Evolutionary conservation across 129 eudicot genomes (phyloP).

Genomic region (Saussurea involucrata): DNA sequence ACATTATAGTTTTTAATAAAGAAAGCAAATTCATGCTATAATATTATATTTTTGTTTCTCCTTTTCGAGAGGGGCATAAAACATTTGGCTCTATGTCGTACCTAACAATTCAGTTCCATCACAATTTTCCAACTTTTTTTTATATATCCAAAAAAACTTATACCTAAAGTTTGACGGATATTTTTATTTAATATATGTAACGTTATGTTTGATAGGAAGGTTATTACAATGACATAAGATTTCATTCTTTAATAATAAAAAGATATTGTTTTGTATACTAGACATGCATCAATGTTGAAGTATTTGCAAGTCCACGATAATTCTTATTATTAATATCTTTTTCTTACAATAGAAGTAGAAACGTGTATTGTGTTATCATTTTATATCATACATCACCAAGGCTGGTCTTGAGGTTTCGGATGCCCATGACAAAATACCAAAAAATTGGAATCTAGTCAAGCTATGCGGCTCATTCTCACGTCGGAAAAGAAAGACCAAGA

Average conservation of each 20-base stretch:
- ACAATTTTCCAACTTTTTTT: background rate
- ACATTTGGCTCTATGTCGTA: constrained; percentile 9
- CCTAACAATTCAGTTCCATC: background rate
- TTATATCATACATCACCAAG: too few species aligned
- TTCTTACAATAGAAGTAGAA: too few species aligned
- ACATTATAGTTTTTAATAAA: background rate
- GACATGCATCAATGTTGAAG: background rate
- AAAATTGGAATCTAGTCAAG: too few species aligned
- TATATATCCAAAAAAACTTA: background rate
- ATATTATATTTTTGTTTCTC: background rate
- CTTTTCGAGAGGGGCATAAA: background rate
- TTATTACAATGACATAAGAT: background rate
- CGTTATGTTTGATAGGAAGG: background rate
- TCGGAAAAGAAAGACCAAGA: too few species aligned
- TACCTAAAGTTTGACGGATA: too few species aligned
- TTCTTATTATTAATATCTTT: too few species aligned
- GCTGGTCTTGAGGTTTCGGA: too few species aligned
- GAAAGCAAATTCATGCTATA: background rate
- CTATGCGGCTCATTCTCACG: too few species aligned
- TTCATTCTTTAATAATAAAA: background rate
- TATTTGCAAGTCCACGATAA: background rate
- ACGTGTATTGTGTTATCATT: background rate
- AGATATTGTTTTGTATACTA: background rate
- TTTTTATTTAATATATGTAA: background rate
- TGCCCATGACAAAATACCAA: too few species aligned